These are phyloP conservation scores for Aspergillus baeticus DNA, from an alignment of 495 filamentous ascomycete species.

Conservation along the genomic window DNA sequence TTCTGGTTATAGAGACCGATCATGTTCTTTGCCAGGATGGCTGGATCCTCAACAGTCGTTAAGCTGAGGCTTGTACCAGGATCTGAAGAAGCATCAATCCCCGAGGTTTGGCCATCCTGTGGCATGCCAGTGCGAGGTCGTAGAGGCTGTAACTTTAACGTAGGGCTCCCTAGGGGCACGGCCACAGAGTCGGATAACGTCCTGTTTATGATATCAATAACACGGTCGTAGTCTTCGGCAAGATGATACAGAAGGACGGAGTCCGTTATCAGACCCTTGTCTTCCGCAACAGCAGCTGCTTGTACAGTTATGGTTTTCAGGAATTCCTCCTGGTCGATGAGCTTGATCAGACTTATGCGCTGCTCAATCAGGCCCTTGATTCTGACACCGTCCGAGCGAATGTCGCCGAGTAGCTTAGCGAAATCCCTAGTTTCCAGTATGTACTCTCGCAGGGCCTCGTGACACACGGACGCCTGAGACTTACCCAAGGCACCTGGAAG, in stretches of 20 bases:
- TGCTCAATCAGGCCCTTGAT: constrained; percentile 86
- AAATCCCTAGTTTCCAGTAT: constrained; percentile 94
- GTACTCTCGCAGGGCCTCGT: constrained; percentile 92
- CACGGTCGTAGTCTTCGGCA: constrained; percentile 89
- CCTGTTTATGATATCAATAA: constrained; percentile 83
- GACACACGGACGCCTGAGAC: constrained; percentile 77
- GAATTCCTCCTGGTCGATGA: constrained; percentile 78
- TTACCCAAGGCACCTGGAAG: constrained; percentile 69
- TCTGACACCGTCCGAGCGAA: constrained; percentile 74
- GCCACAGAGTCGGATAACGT: constrained; percentile 85
- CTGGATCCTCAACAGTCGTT: constrained; percentile 82
- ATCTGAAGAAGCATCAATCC: constrained; percentile 22
- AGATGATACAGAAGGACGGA: constrained; percentile 93
- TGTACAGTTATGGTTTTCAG: constrained; percentile 82
- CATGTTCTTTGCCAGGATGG: constrained; percentile 76
- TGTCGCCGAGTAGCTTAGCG: constrained; percentile 88
- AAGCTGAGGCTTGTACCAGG: constrained; percentile 69
- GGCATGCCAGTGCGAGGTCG: constrained; percentile 53
- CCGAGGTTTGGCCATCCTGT: constrained; percentile 20
- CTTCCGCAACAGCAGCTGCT: constrained; percentile 87
- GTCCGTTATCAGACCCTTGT: constrained; percentile 88
- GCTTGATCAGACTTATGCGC: constrained; percentile 77
- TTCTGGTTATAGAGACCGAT: constrained; percentile 74
- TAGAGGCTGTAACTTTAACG: constrained; percentile 71
- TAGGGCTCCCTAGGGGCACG: constrained; percentile 74